Conservation (phyloP, 2,329 filamentous ascomycete genomes). For the Cladosporium oxysporum region DNA sequence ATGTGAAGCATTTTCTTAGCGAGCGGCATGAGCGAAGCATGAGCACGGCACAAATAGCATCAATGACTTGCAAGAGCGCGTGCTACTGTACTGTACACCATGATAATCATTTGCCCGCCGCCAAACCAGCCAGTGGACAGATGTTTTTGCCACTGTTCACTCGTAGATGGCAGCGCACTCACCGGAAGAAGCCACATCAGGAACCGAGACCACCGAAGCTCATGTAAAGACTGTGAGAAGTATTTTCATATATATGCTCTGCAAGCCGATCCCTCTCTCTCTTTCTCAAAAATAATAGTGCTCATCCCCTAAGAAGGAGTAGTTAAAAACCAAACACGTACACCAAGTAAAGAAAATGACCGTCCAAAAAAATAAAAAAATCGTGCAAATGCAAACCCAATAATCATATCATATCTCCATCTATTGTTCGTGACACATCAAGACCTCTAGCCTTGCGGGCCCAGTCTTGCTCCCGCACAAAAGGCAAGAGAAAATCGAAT, state of each 20-base stretch:
- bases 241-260: conserved; percentile 8
- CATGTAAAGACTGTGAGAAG: conserved; percentile 15
- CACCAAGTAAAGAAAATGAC: not conserved
- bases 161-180: not conserved
- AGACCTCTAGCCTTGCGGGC: not conserved
- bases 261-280: not conserved
- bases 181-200: not conserved
- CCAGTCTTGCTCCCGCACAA: not conserved
- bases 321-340: not conserved
- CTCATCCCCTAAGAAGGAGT: not conserved
- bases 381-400: not conserved
- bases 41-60: not conserved
- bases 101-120: not conserved
- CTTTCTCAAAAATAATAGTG: not conserved
- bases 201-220: not conserved
- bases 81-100: too few species aligned
- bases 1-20: not conserved
- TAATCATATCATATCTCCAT: not conserved
- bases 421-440: not conserved
- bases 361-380: too few species aligned
- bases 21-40: not conserved
- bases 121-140: not conserved
- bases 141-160: not conserved
- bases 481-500: not conserved
- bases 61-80: too few species aligned